Evolutionary conservation across 192 early-diverging fungal species (phyloP).

Genomic region (Linnemannia schmuckeri): DNA sequence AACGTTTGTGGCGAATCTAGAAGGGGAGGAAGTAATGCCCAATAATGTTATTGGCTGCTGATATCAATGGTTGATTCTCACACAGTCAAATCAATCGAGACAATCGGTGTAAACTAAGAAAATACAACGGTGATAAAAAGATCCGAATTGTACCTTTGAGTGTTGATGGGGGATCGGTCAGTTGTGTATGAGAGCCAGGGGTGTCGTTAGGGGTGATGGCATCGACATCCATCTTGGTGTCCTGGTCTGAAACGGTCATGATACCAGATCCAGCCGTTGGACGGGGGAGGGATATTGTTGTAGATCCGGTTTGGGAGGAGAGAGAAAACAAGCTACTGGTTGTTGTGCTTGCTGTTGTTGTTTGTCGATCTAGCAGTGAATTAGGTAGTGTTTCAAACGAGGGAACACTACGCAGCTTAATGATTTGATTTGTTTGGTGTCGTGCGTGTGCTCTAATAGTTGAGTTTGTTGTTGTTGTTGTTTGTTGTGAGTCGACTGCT

Average conservation of each 20-base stretch:
- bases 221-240: slow-evolving; percentile 14
- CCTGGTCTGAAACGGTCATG: slow-evolving; percentile 29
- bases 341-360: neutral
- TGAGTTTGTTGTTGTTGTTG: neutral
- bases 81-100: neutral
- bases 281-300: neutral
- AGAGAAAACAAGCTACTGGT: neutral
- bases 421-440: neutral
- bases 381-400: neutral
- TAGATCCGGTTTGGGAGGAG: neutral
- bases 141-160: neutral
- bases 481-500: neutral
- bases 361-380: neutral
- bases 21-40: neutral
- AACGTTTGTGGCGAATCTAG: neutral
- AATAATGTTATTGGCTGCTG: neutral
- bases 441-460: neutral
- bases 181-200: neutral
- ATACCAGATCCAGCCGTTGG: slow-evolving; percentile 6
- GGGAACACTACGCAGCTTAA: neutral
- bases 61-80: neutral
- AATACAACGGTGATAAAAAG: neutral
- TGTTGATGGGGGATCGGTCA: neutral
- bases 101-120: neutral
- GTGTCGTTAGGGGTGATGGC: neutral